phyloP scores from a whole-genome alignment of 2,329 filamentous ascomycete species.

The Epicoccum nigrum region DNA sequence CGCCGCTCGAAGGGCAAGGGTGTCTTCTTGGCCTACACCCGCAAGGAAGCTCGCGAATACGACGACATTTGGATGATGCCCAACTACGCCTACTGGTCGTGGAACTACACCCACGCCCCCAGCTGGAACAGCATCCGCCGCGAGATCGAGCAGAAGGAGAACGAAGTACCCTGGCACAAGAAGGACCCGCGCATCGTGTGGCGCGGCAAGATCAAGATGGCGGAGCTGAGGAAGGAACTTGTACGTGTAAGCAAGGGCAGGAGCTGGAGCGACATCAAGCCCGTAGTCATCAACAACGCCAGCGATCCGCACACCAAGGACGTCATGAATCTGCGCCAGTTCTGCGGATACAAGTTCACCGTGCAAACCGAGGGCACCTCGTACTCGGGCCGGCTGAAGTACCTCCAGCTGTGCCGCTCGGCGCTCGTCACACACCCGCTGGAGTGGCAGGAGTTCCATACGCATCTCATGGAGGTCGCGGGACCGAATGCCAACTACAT shows the following conservation, averaged over 20 bases:
- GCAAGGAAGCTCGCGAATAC: constrained; percentile 36
- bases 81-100: constrained; percentile 45
- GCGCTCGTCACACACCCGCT: constrained; percentile 42
- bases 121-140: constrained; percentile 43
- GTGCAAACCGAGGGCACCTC: constrained; percentile 61
- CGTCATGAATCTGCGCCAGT: constrained; percentile 43
- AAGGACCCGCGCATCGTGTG: constrained; percentile 42
- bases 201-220: constrained; percentile 45
- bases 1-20: constrained; percentile 36
- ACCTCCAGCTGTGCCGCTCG: constrained; percentile 57
- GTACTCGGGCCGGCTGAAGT: constrained; percentile 61
- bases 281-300: constrained; percentile 43
- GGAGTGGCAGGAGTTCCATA: constrained; percentile 45
- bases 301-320: constrained; percentile 39
- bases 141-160: constrained; percentile 35
- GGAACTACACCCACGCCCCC: constrained; percentile 45
- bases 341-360: constrained; percentile 57
- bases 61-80: constrained; percentile 45
- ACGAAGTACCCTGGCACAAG: constrained; percentile 32
- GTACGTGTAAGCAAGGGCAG: constrained; percentile 38
- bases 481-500: constrained; percentile 43
- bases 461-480: constrained; percentile 39
- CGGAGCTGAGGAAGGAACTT: constrained; percentile 35
- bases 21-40: constrained; percentile 40
- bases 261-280: constrained; percentile 42